phyloP scores from a whole-genome alignment of 2,329 filamentous ascomycete species.

The Calonectria henricotiae region DNA sequence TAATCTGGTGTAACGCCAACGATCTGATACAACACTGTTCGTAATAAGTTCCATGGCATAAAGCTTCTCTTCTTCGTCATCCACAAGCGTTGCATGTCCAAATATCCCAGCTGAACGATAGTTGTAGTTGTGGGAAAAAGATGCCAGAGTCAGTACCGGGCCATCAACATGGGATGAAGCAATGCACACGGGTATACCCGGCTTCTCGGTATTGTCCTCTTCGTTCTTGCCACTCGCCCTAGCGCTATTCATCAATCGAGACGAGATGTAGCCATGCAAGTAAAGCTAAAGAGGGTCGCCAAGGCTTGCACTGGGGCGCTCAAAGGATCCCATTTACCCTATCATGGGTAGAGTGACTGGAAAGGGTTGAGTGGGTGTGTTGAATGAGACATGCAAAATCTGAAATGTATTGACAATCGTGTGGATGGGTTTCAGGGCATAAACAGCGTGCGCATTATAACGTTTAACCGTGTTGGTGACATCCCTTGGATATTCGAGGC shows the following conservation, averaged over 20 bases:
- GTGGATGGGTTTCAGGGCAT: slow-evolving; percentile 82
- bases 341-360: slow-evolving; percentile 89
- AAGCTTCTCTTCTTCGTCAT: slow-evolving; percentile 78
- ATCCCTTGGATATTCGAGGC: slow-evolving; percentile 76
- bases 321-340: slow-evolving; percentile 84
- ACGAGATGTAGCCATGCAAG: slow-evolving; percentile 88
- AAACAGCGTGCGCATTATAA: slow-evolving; percentile 77
- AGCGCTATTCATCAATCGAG: slow-evolving; percentile 81
- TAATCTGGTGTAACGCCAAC: slow-evolving; percentile 79
- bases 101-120: slow-evolving; percentile 87
- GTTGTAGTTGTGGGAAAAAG: slow-evolving; percentile 88
- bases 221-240: slow-evolving; percentile 35
- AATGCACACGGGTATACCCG: slow-evolving; percentile 80
- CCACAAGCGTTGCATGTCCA: slow-evolving; percentile 80
- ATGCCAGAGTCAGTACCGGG: slow-evolving; percentile 83
- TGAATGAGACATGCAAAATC: slow-evolving; percentile 87
- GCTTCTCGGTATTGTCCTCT: slow-evolving; percentile 4
- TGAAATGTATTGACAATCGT: slow-evolving; percentile 82
- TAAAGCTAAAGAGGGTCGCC: slow-evolving; percentile 82
- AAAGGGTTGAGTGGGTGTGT: slow-evolving; percentile 75
- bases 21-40: slow-evolving; percentile 77
- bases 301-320: slow-evolving; percentile 72
- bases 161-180: slow-evolving; percentile 85
- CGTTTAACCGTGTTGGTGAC: slow-evolving; percentile 78
- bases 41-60: slow-evolving; percentile 88